Base-by-base conservation (phyloP, 495 filamentous ascomycete genomes). In the Margaritispora aquatica region DNA sequence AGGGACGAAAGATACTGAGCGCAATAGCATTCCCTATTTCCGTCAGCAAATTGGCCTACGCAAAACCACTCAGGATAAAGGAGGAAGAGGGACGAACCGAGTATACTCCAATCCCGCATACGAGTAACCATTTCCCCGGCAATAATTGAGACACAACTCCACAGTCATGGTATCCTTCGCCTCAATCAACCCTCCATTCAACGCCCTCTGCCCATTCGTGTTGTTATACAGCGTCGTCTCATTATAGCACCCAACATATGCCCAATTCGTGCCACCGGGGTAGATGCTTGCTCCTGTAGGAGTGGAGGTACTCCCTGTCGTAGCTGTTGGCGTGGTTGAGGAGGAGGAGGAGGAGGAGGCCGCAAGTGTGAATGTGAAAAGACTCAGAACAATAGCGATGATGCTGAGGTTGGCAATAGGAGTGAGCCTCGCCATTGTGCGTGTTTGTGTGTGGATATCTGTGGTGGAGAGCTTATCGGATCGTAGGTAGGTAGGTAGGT, bases 21-120 rank as follows among this genome's bases (percentile, higher is more conserved):
- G 61, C 77, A 81, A 72, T 75, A 80, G 71, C 79, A 81, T 72
- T 81, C 76, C 31, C 74, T 75, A 22, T 3, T n/a, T 22, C n/a
- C 8, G 26, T 44, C 17, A 44, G 11, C 17, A 44, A 26, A 10
- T 23, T 3, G 15, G 26, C 1, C 51, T 5, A 38, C 11, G 23
- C 7, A 26, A n/a, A 60, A 34, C 19, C 31, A 17, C 24, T 51
- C 23, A 22, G 24, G n/a, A 57, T 2, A 44, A 17, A n/a, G 56
- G 58, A 50, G 21, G 29, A 26, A 31, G 36, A 11, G 31, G 24
- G 29, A 65, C 74, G n/a, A 22, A 76, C 75, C 67, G 70, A 20
- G 75, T 60, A 67, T 70, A 77, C 68, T 82, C 77, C 55, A 82
- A 54, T 23, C 76, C 79, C 1, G 76, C 77, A 64, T 66, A 77